Percentiles rank a stretch among this genome's conserved stretches.
Evolutionary conservation across 352 stramenopile genomes (phyloP).

Genomic region (Globisporangium carolinianum): DNA sequence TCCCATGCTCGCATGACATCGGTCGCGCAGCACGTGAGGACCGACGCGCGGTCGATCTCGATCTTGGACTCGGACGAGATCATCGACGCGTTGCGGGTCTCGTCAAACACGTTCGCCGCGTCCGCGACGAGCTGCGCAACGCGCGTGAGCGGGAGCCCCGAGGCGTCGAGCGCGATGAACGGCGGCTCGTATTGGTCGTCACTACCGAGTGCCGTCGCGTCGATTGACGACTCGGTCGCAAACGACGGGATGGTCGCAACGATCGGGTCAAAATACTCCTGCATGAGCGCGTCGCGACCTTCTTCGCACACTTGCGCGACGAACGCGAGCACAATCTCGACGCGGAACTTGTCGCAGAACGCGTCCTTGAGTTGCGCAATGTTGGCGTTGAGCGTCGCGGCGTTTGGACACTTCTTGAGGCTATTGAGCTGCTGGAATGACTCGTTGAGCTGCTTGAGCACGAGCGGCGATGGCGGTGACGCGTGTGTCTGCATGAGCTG

Average conservation of each 20-base stretch:
- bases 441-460: slow-evolving; percentile 55
- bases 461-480: slow-evolving; percentile 24
- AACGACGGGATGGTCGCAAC: slow-evolving; percentile 32
- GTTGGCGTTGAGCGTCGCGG: slow-evolving; percentile 56
- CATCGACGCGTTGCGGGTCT: slow-evolving; percentile 58
- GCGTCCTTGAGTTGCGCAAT: slow-evolving; percentile 47
- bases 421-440: slow-evolving; percentile 59
- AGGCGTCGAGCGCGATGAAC: slow-evolving; percentile 4
- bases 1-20: slow-evolving; percentile 48
- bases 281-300: slow-evolving; percentile 32
- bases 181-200: background rate
- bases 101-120: slow-evolving; percentile 40
- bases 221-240: slow-evolving; percentile 14
- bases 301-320: slow-evolving; percentile 31
- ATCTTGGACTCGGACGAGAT: slow-evolving; percentile 70
- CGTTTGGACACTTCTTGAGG: slow-evolving; percentile 60
- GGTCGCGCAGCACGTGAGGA: slow-evolving; percentile 36
- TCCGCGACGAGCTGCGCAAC: slow-evolving; percentile 38
- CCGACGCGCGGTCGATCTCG: slow-evolving; percentile 32
- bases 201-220: slow-evolving; percentile 3
- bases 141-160: slow-evolving; percentile 21
- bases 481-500: slow-evolving; percentile 43
- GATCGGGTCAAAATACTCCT: slow-evolving; percentile 57
- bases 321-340: slow-evolving; percentile 54
- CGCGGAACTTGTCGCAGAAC: slow-evolving; percentile 63